phyloP scores from a whole-genome alignment of 306 rosid genomes.

The Bauhinia variegata region DNA sequence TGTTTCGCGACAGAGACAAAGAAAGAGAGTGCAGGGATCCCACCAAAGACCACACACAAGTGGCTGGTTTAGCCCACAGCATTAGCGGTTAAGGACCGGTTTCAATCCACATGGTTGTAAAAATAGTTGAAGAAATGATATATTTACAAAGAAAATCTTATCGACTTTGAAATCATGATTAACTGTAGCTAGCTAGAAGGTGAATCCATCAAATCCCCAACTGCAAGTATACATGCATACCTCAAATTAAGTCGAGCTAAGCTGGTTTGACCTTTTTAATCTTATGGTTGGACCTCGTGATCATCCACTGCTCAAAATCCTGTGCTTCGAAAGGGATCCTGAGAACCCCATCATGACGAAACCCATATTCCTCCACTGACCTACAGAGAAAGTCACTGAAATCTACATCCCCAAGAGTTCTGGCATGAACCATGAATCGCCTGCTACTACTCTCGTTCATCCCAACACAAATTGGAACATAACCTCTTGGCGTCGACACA shows the following conservation, averaged over 20 bases:
- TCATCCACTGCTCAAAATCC: constrained; percentile 57
- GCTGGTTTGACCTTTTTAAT: constrained; percentile 36
- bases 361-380: constrained; percentile 55
- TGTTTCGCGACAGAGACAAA: too few species aligned
- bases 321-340: constrained; percentile 54
- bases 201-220: too few species aligned
- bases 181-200: too few species aligned
- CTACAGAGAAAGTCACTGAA: constrained; percentile 46
- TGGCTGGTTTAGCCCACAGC: too few species aligned
- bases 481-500: constrained; percentile 41
- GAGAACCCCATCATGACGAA: constrained; percentile 51
- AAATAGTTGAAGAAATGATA: too few species aligned
- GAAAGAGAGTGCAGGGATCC: too few species aligned
- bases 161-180: too few species aligned
- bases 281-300: constrained; percentile 40
- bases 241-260: constrained; percentile 17
- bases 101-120: too few species aligned
- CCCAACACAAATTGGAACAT: constrained; percentile 64
- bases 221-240: background rate
- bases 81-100: too few species aligned
- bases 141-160: too few species aligned
- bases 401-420: constrained; percentile 38
- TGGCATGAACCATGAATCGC: constrained; percentile 48
- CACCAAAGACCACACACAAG: too few species aligned
- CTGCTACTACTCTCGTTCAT: constrained; percentile 33